phyloP scores from a whole-genome alignment of 1,139 yeast species.

The Kurtzmaniella quercitrusa region DNA sequence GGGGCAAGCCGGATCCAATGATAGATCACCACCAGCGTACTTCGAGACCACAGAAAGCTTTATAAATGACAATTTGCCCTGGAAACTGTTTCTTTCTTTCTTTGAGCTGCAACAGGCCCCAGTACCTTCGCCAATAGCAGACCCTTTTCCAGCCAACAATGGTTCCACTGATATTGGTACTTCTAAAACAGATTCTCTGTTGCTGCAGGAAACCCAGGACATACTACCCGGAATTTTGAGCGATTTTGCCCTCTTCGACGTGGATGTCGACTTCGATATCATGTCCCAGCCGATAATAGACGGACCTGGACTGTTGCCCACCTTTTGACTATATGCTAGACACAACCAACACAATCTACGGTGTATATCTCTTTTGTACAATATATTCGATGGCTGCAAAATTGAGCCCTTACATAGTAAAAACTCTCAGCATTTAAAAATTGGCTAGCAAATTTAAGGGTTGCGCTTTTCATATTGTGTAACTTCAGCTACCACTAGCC shows the following conservation, averaged over 20 bases:
- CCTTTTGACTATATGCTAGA: background rate
- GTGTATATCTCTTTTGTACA: background rate
- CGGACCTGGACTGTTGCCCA: background rate
- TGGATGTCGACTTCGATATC: conserved; percentile 5
- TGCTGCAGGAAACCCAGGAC: background rate
- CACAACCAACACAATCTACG: too few species aligned
- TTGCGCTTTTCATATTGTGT: background rate
- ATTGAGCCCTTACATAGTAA: background rate
- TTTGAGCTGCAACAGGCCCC: background rate
- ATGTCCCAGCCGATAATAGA: conserved; percentile 3
- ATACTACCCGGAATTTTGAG: conserved; percentile 5
- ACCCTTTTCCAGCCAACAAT: background rate
- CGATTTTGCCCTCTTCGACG: conserved; percentile 7
- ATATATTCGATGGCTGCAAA: background rate
- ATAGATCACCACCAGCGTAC: background rate
- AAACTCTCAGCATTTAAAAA: background rate
- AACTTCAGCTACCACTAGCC: background rate
- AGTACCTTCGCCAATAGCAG: background rate
- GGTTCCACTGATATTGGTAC: background rate
- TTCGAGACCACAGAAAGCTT: background rate
- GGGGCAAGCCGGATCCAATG: background rate
- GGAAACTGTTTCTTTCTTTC: background rate
- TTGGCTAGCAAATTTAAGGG: background rate
- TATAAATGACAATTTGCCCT: background rate
- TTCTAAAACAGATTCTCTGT: background rate